These are phyloP conservation scores for Magnusiomyces tetraspermus DNA, from an alignment of 1,139 yeast genomes.

Conservation along the genomic window DNA sequence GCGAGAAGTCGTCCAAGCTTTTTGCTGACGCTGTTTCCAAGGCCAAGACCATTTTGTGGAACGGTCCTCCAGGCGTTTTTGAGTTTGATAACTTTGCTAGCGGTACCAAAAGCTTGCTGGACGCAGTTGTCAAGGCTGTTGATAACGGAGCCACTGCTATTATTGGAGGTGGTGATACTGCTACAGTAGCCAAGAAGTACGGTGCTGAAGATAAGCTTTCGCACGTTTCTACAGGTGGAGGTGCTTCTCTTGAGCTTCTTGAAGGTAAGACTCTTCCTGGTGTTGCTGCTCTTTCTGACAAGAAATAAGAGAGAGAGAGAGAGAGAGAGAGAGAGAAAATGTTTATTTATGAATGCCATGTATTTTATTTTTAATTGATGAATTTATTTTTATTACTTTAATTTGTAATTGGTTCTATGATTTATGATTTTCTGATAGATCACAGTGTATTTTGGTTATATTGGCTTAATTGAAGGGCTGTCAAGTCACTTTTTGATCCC, in stretches of 20 bases:
- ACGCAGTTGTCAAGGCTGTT: constrained; percentile 77
- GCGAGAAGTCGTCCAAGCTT: constrained; percentile 73
- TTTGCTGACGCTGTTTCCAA: constrained; percentile 71
- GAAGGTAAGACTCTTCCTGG: constrained; percentile 98
- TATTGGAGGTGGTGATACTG: constrained; percentile 99
- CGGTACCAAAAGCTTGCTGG: constrained; percentile 85
- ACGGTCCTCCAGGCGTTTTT: constrained; percentile 99
- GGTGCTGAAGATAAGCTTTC: constrained; percentile 92
- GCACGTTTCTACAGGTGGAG: constrained; percentile 98
- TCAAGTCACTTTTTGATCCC: too few relatives aligned
- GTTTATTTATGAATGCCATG: neutral
- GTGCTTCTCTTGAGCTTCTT: constrained; percentile 94
- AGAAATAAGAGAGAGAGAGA: too few relatives aligned
- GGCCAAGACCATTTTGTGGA: constrained; percentile 97
- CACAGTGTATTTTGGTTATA: too few relatives aligned
- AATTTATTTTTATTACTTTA: too few relatives aligned
- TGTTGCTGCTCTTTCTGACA: constrained; percentile 79
- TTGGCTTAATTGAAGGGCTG: too few relatives aligned
- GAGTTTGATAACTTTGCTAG: constrained; percentile 83
- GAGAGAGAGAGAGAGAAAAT: too few relatives aligned
- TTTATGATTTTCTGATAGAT: too few relatives aligned
- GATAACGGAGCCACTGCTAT: constrained; percentile 87
- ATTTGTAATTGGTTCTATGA: neutral
- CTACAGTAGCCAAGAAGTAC: constrained; percentile 95
- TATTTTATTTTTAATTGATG: neutral